Evolutionary conservation across 306 rosid genomes (phyloP), one percentile per base, ranked within the genome.

Genomic region (Vigna unguiculata): DNA sequence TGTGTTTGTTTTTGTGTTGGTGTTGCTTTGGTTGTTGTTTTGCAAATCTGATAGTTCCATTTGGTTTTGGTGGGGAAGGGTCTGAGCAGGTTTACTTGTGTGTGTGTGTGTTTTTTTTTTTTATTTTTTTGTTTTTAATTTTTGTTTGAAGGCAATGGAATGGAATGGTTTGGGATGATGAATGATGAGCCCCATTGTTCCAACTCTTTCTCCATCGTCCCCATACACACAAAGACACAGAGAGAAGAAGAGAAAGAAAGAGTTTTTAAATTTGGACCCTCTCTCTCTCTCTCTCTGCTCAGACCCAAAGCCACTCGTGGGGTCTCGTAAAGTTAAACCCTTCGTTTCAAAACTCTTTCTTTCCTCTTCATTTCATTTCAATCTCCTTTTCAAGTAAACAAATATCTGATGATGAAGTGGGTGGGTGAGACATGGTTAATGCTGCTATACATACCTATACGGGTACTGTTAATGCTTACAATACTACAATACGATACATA

Each of bases 21-120:
- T 58, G 77, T 22, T 68, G 36, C 55, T 84, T 66, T 83, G 79
- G 80, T 84, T 85, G 66, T 83, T 92, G 85, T 70, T 84, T 87
- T 89, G 97, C 78, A 88, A 80, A 85, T 90, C 92, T 83, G 96
- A 84, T 24, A 87, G 53, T 88, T 93, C 95, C 98, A 91, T 91
- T 80, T 71, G 88, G 88, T 83, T 91, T 80, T 71, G 88, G 88
- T 83, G 88, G 84, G 86, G 66, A 25, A 49, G 25, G 19, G 25
- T 62, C 63, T 34, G 14, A 15, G 4, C 0, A 25, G 7, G 1
- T 49, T 63, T 9, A 2, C 47, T 41, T 16, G 2, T 19, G n/a
- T n/a, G n/a, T n/a, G n/a, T n/a, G n/a, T n/a, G n/a, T n/a, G n/a
- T n/a, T n/a, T n/a, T n/a, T n/a, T 11, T 0, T 11, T 3, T 45